Percentiles rank a stretch among this genome's conserved stretches.
Conservation (phyloP, 202 grass and related monocot species). For the Schoenoplectus tabernaemontani region DNA sequence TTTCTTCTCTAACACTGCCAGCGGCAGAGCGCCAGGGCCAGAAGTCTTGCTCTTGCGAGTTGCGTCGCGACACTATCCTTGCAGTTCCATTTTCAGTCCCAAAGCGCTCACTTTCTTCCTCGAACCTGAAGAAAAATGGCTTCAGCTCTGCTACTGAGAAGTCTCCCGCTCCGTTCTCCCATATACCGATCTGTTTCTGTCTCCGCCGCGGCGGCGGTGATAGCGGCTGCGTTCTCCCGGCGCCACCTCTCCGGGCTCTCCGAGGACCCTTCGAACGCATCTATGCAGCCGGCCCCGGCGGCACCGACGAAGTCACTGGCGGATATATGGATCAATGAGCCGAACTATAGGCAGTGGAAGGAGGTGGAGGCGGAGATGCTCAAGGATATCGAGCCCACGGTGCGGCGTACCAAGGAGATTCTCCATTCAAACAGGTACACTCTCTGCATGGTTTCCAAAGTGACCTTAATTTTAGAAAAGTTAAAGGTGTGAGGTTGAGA, state of each 20-base stretch:
- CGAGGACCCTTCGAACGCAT: constrained; percentile 15
- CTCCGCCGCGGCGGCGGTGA: constrained; percentile 14
- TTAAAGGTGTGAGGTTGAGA: too few species aligned
- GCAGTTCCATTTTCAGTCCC: too few species aligned
- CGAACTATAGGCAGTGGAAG: constrained; percentile 37
- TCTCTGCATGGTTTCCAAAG: too few species aligned
- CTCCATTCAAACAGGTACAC: constrained; percentile 68
- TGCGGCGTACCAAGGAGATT: constrained; percentile 63
- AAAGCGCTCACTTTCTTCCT: background rate
- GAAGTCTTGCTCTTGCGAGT: too few species aligned
- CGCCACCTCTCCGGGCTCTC: constrained; percentile 16
- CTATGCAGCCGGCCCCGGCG: background rate
- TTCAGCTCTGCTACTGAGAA: constrained; percentile 8
- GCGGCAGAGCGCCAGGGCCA: too few species aligned
- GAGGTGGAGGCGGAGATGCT: constrained; percentile 53
- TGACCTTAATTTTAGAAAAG: background rate
- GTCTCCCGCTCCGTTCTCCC: constrained; percentile 23
- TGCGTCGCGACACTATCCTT: too few species aligned
- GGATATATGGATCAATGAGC: background rate
- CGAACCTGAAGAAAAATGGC: background rate
- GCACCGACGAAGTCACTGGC: constrained; percentile 11
- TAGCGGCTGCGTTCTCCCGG: background rate
- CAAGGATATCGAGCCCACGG: constrained; percentile 43
- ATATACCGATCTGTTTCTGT: constrained; percentile 15
- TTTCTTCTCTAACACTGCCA: too few species aligned